Evolutionary conservation across 1,284 basidiomycete species (phyloP).

Genomic region (Wallemia mellicola): DNA sequence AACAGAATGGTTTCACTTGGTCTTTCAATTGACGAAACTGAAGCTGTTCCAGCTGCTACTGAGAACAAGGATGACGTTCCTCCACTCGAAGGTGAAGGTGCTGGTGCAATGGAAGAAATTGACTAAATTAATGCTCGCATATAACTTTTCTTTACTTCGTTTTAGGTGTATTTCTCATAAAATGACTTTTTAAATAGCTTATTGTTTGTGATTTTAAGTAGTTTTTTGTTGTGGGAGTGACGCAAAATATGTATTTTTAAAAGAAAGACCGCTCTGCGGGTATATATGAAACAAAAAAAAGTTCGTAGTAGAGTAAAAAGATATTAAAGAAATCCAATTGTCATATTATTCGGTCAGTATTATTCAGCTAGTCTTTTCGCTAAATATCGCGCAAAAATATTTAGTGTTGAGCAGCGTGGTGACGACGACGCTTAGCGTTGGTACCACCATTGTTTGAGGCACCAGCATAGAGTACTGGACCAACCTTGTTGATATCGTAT

Average conservation of each 20-base stretch:
- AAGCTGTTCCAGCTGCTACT: slow-evolving; percentile 8
- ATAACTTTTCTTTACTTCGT: not conserved
- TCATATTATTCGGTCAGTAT: not conserved
- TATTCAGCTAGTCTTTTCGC: not conserved
- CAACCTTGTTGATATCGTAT: not conserved
- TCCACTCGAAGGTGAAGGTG: slow-evolving; percentile 14
- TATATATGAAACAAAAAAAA: not conserved
- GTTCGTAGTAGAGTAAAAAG: not conserved
- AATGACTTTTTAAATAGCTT: not conserved
- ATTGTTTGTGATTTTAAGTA: not conserved
- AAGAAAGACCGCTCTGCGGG: not conserved
- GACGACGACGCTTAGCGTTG: not conserved
- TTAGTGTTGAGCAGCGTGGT: not conserved
- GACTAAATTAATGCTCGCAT: slow-evolving; percentile 12
- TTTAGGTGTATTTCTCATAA: not conserved
- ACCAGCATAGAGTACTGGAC: not conserved
- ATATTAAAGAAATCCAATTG: not conserved
- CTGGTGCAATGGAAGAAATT: slow-evolving; percentile 20
- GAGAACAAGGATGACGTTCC: slow-evolving; percentile 4
- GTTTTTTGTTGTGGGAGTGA: not conserved
- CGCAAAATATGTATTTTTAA: not conserved
- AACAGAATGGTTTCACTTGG: slow-evolving; percentile 74
- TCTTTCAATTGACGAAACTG: slow-evolving; percentile 18
- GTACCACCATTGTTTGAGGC: not conserved
- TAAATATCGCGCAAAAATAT: not conserved